Evolutionary conservation across 768 basidiomycete species (phyloP), one percentile per base, ranked within the genome.

Genomic region (Dacryopinax primogenitus): DNA sequence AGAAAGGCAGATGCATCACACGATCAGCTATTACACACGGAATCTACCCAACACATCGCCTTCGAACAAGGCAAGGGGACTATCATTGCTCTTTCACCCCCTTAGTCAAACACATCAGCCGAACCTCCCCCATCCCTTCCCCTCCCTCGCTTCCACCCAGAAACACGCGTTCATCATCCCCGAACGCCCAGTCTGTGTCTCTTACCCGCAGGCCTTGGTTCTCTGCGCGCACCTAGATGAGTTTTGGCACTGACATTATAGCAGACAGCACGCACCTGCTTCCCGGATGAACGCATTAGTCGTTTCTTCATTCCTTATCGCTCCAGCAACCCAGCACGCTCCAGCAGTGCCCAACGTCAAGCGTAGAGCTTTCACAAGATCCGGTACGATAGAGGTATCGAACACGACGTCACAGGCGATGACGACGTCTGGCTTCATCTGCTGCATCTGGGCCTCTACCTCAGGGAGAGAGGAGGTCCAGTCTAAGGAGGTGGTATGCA

Each of bases 401-500:
- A 84, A 90, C 4, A 87, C 90, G 66, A 62, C 26, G 26, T 32
- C 45, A 63, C n/a, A 64, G 35, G 36, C 88, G 0, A 92, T 70
- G 36, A 91, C 76, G 7, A 90, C 64, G 62, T 87, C 83, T 1
- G 82, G 77, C 4, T 77, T 71, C 15, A 81, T 75, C 23, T 79
- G 74, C 26, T 72, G 65, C 2, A 90, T 68, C 1, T 81, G 69
- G 6, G 69, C 66, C 2, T 76, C 76, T 66, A 16, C 62, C 26
- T 72, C 69, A 34, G 79, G 76, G n/a, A 83, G 68, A 2, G 86
- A 81, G 65, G 83, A 79, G 11, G 78, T 76, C 89, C 89, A 91
- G 71, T 90, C 86, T 18, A 90, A 72, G n/a, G 74, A 69, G 21
- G 73, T 72, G 65, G 77, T 82, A 18, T 74, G 67, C 18, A 88